Evolutionary conservation across 768 basidiomycete species (phyloP).

Genomic region (Fomitopsis pulvina): DNA sequence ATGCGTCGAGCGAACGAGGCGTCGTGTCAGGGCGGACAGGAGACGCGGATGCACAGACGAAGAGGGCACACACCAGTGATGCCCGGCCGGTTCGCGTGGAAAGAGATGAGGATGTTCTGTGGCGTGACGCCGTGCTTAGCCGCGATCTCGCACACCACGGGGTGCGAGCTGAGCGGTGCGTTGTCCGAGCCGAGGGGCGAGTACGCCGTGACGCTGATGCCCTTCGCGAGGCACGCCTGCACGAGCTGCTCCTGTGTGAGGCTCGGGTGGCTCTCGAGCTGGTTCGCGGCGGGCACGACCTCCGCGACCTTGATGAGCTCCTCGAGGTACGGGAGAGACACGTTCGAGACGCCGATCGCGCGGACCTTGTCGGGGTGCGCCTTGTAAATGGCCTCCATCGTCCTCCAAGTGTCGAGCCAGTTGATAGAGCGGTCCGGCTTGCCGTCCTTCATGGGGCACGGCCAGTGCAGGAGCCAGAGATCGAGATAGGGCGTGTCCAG

Average conservation of each 20-base stretch:
- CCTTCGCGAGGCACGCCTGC: slow-evolving; percentile 51
- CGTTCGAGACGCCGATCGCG: slow-evolving; percentile 80
- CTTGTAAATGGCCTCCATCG: slow-evolving; percentile 64
- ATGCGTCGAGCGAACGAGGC: slow-evolving; percentile 11
- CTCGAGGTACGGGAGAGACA: slow-evolving; percentile 57
- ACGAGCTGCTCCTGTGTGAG: slow-evolving; percentile 64
- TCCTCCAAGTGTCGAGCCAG: slow-evolving; percentile 76
- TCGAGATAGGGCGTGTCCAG: slow-evolving; percentile 77
- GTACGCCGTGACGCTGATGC: slow-evolving; percentile 71
- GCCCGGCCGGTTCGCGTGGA: slow-evolving; percentile 62
- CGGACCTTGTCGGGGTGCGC: slow-evolving; percentile 65
- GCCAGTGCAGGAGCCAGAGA: slow-evolving; percentile 84
- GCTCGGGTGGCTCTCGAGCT: slow-evolving; percentile 71
- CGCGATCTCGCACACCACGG: slow-evolving; percentile 55
- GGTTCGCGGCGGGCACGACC: slow-evolving; percentile 70
- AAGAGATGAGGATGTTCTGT: slow-evolving; percentile 63
- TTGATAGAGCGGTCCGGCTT: slow-evolving; percentile 47
- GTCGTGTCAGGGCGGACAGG: slow-evolving; percentile 4
- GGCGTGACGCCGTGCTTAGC: slow-evolving; percentile 50
- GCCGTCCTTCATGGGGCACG: slow-evolving; percentile 58
- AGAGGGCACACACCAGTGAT: slow-evolving; percentile 37
- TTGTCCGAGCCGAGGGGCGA: slow-evolving; percentile 71
- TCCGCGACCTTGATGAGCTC: slow-evolving; percentile 48
- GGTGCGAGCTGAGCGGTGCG: slow-evolving; percentile 59
- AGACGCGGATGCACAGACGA: slow-evolving; percentile 5